Conservation (phyloP, 106 monocot species). For the Gastrodia elata region DNA sequence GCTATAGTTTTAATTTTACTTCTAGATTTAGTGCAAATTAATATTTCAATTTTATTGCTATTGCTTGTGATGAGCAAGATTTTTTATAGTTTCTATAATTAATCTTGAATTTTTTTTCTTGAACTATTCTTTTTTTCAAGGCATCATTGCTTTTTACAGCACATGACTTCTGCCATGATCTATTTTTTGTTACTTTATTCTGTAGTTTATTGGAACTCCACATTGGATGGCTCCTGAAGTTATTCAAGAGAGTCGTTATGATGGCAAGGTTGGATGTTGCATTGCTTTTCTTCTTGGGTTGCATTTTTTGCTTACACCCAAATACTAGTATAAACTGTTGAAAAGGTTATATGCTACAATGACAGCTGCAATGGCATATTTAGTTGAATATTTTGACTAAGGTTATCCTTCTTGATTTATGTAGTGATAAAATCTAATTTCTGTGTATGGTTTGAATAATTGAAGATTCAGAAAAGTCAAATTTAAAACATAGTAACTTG, state of each 20-base stretch:
- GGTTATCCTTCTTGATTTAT: background rate
- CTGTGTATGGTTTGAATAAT: background rate
- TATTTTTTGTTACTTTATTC: background rate
- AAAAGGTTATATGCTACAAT: background rate
- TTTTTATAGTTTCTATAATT: background rate
- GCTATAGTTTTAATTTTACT: background rate
- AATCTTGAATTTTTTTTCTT: background rate
- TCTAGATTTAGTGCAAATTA: background rate
- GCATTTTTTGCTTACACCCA: background rate
- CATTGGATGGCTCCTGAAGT: slow-evolving; percentile 99
- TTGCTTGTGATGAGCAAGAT: background rate
- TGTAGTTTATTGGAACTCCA: slow-evolving; percentile 93
- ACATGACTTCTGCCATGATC: background rate
- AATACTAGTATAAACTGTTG: background rate
- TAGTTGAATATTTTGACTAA: background rate
- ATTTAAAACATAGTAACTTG: background rate
- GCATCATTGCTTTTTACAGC: background rate
- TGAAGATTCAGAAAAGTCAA: background rate
- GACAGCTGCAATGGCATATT: background rate
- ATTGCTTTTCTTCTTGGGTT: background rate
- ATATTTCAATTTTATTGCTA: background rate
- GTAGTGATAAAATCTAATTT: background rate
- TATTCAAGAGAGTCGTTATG: slow-evolving; percentile 99
- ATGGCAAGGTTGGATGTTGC: slow-evolving; percentile 71
- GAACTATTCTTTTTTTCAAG: background rate